Evolutionary conservation across 2,329 filamentous ascomycete species (phyloP), one percentile per base, ranked within the genome.

Genomic region (Aureobasidium subglaciale): DNA sequence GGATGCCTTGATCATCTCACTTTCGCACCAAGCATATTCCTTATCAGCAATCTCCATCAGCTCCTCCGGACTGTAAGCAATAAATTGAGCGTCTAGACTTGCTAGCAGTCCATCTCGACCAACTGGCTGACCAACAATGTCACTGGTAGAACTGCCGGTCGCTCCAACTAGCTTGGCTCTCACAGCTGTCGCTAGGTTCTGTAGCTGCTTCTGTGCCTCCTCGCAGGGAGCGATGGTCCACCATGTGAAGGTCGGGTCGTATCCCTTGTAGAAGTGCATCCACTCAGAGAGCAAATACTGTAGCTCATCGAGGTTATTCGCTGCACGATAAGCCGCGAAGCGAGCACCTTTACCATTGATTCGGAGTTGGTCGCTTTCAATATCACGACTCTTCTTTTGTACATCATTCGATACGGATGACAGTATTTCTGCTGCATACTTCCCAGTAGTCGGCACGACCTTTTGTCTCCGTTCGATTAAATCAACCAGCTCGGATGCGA

Each of bases 111-210:
- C 78, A 0, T 75, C 71, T 4, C 73, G 67, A 1, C 81, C 80
- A 46, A 83, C 79, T 0, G 80, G 80, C 58, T 83, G 74, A 6
- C 80, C 80, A 25, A 83, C 72, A 49, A 83, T 82, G 6, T 75
- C 73, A 52, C 79, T 74, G 1, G 73, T 66, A 45, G 75, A 70
- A 1, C 66, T 69, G 0, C 68, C 67, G 1, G 69, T 64, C 52
- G 79, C 70, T 3, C 78, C 78, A 0, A 76, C 74, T 0, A 81
- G 65, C 1, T 69, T 65, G 27, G 67, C 65, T 35, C 71, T 66
- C n/a, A 81, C 68, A 2, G 70, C 60, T 0, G 65, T 60, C 2
- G 73, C 61, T 30, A 75, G 66, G 0, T 63, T 62, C 9, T 66
- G 60, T 3, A 81, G 63, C 1, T 68, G 65, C 2, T 59, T 58